These are phyloP conservation scores for Astrothelium subdiscretum DNA, from an alignment of 495 filamentous ascomycete species.

Conservation along the genomic window DNA sequence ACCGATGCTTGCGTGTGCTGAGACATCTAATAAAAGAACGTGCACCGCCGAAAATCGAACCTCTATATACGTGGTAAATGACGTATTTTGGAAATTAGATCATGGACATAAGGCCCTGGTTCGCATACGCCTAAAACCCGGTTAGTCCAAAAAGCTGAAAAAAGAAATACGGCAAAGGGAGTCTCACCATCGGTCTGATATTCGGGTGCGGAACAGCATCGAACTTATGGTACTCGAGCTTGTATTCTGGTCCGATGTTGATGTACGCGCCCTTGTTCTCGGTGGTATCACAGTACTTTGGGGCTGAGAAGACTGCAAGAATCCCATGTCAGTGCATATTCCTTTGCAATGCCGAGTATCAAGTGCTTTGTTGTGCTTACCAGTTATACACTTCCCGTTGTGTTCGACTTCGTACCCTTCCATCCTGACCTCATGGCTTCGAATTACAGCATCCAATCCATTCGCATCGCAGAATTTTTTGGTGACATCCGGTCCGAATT, in stretches of 20 bases:
- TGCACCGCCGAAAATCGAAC: background rate
- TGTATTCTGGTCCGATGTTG: conserved; percentile 86
- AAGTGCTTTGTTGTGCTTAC: conserved; percentile 29
- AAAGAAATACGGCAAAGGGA: background rate
- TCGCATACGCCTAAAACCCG: conserved; percentile 23
- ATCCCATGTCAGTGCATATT: conserved; percentile 14
- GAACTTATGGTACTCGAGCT: conserved; percentile 83
- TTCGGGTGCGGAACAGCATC: conserved; percentile 93
- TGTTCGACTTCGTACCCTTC: conserved; percentile 94
- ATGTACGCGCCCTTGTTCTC: conserved; percentile 99
- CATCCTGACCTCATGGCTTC: conserved; percentile 96
- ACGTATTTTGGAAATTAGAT: conserved; percentile 6
- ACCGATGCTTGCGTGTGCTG: background rate
- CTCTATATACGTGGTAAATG: no score
- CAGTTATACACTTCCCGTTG: conserved; percentile 91
- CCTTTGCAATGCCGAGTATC: background rate
- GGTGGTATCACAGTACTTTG: conserved; percentile 93
- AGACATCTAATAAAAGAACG: background rate
- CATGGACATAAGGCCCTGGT: conserved; percentile 19
- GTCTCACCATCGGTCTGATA: conserved; percentile 82
- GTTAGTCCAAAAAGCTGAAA: no score
- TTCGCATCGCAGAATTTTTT: conserved; percentile 96
- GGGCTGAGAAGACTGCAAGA: conserved; percentile 77
- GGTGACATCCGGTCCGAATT: conserved; percentile 94
- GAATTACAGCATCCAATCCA: conserved; percentile 85